These are phyloP conservation scores for Ophiobolus disseminans DNA, from an alignment of 2,329 filamentous ascomycete species.

Conservation along the genomic window DNA sequence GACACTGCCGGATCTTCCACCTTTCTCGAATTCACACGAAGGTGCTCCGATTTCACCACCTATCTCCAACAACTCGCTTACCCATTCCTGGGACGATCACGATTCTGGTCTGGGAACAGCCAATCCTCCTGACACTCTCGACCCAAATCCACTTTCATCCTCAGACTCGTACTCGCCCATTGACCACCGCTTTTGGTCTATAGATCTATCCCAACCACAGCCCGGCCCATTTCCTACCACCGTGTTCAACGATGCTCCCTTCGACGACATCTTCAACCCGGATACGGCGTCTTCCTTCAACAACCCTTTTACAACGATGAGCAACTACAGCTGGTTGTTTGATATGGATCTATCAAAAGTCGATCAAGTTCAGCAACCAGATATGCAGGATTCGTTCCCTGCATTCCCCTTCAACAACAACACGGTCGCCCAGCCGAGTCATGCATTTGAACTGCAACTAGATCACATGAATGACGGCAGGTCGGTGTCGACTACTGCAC, in stretches of 20 bases:
- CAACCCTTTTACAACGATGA: constrained; percentile 68
- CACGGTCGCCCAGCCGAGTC: constrained; percentile 24
- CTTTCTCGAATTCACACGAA: constrained; percentile 28
- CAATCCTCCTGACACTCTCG: constrained; percentile 25
- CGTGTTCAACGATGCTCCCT: constrained; percentile 46
- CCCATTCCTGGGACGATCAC: constrained; percentile 37
- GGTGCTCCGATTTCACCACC: constrained; percentile 45
- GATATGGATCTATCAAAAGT: constrained; percentile 51
- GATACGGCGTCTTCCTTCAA: constrained; percentile 71
- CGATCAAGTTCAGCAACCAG: constrained; percentile 21
- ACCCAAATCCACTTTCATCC: constrained; percentile 23
- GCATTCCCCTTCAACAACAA: constrained; percentile 26
- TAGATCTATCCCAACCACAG: constrained; percentile 39
- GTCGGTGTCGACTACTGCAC: constrained; percentile 25
- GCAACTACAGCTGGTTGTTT: constrained; percentile 70
- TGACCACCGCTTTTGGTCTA: constrained; percentile 43
- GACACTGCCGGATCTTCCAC: constrained; percentile 26
- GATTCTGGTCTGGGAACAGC: constrained; percentile 33
- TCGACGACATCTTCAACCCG: constrained; percentile 64
- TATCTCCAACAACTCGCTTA: constrained; percentile 36
- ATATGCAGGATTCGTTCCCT: constrained; percentile 32
- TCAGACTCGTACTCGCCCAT: constrained; percentile 32
- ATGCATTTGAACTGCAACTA: constrained; percentile 34
- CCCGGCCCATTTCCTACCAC: constrained; percentile 27
- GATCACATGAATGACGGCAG: constrained; percentile 33